Base-by-base conservation (phyloP, 2,329 filamentous ascomycete genomes). In the Nannizziopsis barbatae region DNA sequence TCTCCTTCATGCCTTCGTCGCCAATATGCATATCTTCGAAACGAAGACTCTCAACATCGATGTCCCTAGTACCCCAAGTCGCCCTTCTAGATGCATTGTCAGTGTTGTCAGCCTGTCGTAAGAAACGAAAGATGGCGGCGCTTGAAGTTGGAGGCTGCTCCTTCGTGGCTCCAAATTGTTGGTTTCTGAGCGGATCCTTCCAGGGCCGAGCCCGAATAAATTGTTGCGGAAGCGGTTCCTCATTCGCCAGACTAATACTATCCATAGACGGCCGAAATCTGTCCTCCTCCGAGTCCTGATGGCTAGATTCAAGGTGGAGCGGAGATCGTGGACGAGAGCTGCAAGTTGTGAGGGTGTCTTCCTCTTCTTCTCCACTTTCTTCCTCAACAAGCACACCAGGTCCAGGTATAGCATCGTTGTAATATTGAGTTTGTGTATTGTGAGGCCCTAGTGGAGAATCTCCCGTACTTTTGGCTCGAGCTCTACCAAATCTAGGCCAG, bases 81-180 rank as follows among this genome's bases (percentile, higher is more conserved):
- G 75, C 76, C 40, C 71, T 67, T 41, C 75, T 68, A 11, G 76
- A 79, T 39, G 71, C 67, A 7, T 70, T 71, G 44, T 79, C 76
- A 12, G 74, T 63, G 46, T 77, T 74, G 39, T 67, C 70, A 3
- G 71, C 71, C 42, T 71, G 68, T 53, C 67, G 63, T 30, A 67
- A 60, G 55, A 72, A 79, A 36, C 70, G 67, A 61, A 70, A 66
- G 58, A 78, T 78, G n/a, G 76, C 76, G 36, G 70, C 71, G 55
- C 70, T 75, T 0, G 76, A 75, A 7, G 68, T 76, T 36, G 62
- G 59, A n/a, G 75, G 75, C 52, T 78, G 75, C 51, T 60, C 52
- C 53, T 59, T 52, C 11, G 61, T 58, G 37, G 59, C 59, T 18
- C 55, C 57, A 20, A 57, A 60, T 8, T 58, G 56, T 31, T 56